These are phyloP conservation scores for Arthroderma uncinatum DNA, from an alignment of 2,329 filamentous ascomycete species.

Conservation along the genomic window DNA sequence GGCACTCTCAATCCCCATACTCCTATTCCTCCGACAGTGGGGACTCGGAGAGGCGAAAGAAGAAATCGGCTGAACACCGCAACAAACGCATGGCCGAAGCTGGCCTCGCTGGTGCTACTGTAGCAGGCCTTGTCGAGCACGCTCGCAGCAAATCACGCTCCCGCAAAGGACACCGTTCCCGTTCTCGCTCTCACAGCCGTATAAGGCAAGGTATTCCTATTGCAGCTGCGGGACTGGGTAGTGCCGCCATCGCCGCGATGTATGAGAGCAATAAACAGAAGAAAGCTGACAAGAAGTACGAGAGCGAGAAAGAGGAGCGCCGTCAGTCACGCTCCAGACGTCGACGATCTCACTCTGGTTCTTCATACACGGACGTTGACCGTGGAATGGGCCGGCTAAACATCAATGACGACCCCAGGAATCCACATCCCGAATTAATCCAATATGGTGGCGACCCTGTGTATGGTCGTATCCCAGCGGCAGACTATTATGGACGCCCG, in stretches of 20 bases:
- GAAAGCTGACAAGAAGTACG: slow-evolving; percentile 35
- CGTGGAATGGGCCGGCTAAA: slow-evolving; percentile 18
- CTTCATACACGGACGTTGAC: slow-evolving; percentile 34
- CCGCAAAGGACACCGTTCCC: slow-evolving; percentile 33
- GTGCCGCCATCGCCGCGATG: slow-evolving; percentile 49
- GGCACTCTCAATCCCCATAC: slow-evolving; percentile 19
- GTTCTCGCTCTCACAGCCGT: slow-evolving; percentile 39
- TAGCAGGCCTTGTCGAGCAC: slow-evolving; percentile 49
- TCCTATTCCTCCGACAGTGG: slow-evolving; percentile 30
- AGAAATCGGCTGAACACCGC: slow-evolving; percentile 42
- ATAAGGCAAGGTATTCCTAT: slow-evolving; percentile 48
- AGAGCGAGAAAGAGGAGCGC: slow-evolving; percentile 32
- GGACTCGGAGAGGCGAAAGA: slow-evolving; percentile 48
- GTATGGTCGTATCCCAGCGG: slow-evolving; percentile 42
- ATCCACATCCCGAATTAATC: slow-evolving; percentile 35
- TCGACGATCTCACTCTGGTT: slow-evolving; percentile 38
- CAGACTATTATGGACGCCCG: slow-evolving; percentile 38
- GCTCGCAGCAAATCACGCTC: slow-evolving; percentile 48
- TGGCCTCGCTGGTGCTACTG: slow-evolving; percentile 50
- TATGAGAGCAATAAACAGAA: slow-evolving; percentile 54
- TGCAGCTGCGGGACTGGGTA: slow-evolving; percentile 49
- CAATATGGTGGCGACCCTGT: slow-evolving; percentile 55
- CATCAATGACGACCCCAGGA: neutral
- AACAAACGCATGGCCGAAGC: slow-evolving; percentile 51
- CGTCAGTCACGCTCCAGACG: slow-evolving; percentile 22